Evolutionary conservation across 2,329 filamentous ascomycete genomes (phyloP), one percentile per base, ranked within the genome.

Genomic region (Colletotrichum salicis): DNA sequence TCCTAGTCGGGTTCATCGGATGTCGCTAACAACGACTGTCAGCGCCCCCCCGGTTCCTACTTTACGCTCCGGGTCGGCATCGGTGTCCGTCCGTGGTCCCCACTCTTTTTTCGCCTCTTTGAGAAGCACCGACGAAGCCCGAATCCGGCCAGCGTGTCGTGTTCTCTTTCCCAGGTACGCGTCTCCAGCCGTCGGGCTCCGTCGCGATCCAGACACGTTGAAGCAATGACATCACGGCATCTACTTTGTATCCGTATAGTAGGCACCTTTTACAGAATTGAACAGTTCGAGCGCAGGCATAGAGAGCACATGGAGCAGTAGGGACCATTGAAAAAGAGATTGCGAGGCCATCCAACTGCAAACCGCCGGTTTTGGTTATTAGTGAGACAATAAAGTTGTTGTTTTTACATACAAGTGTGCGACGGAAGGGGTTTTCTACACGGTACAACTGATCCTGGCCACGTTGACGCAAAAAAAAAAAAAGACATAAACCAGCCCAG

Each of bases 381-480:
- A 72, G 67, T 71, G 67, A 70, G 67, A 72, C 67, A 72, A 68
- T 72, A 58, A 48, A 54, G 60, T 58, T 69, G 52, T 71, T 71
- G 66, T 33, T 63, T 60, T 37, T 72, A 72, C 67, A 71, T 72
- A 72, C 70, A 72, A 67, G 67, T 62, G 70, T 71, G 65, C 55
- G 56, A 66, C 37, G 57, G 37, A 45, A 45, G 60, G 15, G 63
- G 19, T 59, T 72, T 71, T 72, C 67, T 72, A 72, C 67, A 72
- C 61, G 70, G 41, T 69, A 58, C 51, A 55, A 57, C 45, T 55
- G 56, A 24, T 60, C 60, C 29, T 31, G 33, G 48, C 45, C 67
- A 64, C 60, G 59, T 59, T 56, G 56, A 64, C 59, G 55, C 59
- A 63, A 64, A 70, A 41, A 37, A 41, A 41, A 41, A 41, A 29